Conservation (phyloP, 148 eudicot genomes). For the Chenopodium formosanum region DNA sequence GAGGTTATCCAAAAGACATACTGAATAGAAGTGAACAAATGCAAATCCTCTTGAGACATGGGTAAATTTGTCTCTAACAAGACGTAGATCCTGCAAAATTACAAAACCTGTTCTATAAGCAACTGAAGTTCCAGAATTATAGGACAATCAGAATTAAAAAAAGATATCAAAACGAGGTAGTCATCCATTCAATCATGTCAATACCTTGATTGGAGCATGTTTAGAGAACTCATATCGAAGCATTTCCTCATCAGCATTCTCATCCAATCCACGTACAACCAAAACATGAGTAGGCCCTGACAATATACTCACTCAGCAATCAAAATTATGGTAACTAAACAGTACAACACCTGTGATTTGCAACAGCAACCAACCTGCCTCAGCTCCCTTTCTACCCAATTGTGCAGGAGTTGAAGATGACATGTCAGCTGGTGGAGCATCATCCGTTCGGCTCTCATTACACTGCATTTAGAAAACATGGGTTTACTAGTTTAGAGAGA, state of each 20-base stretch:
- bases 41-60: constrained; percentile 98
- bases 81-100: constrained; percentile 85
- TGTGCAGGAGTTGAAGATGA: constrained; percentile 56
- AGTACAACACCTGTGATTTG: constrained; percentile 6
- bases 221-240: constrained; percentile 97
- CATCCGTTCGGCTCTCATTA: constrained; percentile 86
- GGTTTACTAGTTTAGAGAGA: not conserved
- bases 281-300: constrained; percentile 96
- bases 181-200: not conserved
- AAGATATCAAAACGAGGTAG: not conserved
- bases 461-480: constrained; percentile 50
- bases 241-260: constrained; percentile 99
- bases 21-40: constrained; percentile 84
- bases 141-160: not conserved
- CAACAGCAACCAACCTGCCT: constrained; percentile 64
- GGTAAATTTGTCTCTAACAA: constrained; percentile 95
- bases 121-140: not conserved
- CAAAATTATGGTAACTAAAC: constrained; percentile 4
- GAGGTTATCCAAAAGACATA: constrained; percentile 30
- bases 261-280: constrained; percentile 98
- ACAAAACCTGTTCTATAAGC: not conserved
- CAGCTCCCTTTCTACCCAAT: constrained; percentile 73
- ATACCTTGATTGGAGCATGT: constrained; percentile 94
- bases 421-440: constrained; percentile 92
- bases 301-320: constrained; percentile 23